Base-by-base conservation (phyloP, 1,139 yeast species). In the Geotrichum fermentans region DNA sequence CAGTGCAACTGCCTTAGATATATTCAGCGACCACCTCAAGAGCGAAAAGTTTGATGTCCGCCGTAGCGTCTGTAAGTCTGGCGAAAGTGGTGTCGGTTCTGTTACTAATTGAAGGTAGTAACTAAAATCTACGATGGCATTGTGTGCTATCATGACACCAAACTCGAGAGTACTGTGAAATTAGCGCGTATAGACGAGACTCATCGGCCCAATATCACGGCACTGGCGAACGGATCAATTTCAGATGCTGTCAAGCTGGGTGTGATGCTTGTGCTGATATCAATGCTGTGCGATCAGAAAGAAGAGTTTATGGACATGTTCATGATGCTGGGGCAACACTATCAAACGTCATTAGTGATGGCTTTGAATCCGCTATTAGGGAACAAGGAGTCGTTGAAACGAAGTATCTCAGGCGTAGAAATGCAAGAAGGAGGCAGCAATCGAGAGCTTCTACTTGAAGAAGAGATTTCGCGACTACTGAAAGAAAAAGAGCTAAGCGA, bases 361-460 rank as follows among this genome's bases (percentile, higher is more conserved):
- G 40, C 33, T 11, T 29, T 43, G 40, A 43, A 28, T 24, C 45
- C 45, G 14, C 26, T 29, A 4, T 20, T 40, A 14, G 34, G 36
- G 13, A 14, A 30, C 6, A 36, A 40, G 14, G 26, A 10, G n/a
- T 26, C 35, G 20, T 29, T 40, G n/a, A 10, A 6, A 24, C 6
- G 28, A 24, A 24, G 28, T 10, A 10, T 24, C 10, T 24, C 28
- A 6, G 10, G 28, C 10, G 28, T 24, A 6, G 6, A 6, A 6
- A 6, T 24, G 10, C 28, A 24, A 24, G 32, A 11, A 26, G 11
- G 4, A 11, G 16, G 39, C 14, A 28, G 30, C 11, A 42, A 39
- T 11, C 33, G 56, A 20, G 58, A 54, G 46, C 20, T 56, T 40
- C 45, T 34, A 7, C 48, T 56, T n/a, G 58, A 55, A 29, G 52